A percentile compares a stretch with the other conserved stretches of the same genome.
Evolutionary conservation across 1,284 basidiomycete species (phyloP).

Genomic region (Fomitopsis schrenkii): DNA sequence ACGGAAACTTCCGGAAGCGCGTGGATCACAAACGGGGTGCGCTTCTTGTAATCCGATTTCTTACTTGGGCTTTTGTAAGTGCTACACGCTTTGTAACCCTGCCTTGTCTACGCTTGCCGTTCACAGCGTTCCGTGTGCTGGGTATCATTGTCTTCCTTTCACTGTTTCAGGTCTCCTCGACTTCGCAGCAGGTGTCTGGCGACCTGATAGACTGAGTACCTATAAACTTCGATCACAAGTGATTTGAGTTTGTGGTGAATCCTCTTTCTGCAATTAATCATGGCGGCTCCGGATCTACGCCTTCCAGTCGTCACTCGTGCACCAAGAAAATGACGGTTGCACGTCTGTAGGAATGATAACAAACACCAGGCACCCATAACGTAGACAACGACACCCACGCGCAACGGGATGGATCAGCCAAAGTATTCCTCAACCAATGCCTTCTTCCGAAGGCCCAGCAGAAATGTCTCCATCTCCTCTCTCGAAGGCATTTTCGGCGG

Average conservation of each 20-base stretch:
- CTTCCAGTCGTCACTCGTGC: no score
- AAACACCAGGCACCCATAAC: neutral
- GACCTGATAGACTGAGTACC: no score
- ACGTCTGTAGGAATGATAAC: neutral
- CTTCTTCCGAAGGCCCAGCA: slow-evolving; percentile 79
- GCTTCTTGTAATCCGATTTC: neutral
- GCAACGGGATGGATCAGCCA: slow-evolving; percentile 28
- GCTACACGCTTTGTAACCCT: neutral
- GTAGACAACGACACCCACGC: neutral
- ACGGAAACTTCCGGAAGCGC: slow-evolving; percentile 16
- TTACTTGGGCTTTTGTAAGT: neutral
- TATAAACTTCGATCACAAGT: no score
- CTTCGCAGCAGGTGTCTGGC: no score
- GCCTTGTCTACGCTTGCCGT: neutral
- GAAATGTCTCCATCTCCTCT: slow-evolving; percentile 75
- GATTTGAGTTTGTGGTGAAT: no score
- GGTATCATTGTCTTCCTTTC: no score
- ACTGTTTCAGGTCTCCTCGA: no score
- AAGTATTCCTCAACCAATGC: slow-evolving; percentile 82
- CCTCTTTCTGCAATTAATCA: no score
- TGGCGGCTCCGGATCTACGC: no score
- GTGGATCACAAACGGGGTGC: neutral
- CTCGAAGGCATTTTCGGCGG: slow-evolving; percentile 73
- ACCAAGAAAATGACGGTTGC: neutral
- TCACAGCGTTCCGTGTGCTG: no score